Base-by-base conservation (phyloP, 2,329 filamentous ascomycete genomes). In the Graphilbum sp. region DNA sequence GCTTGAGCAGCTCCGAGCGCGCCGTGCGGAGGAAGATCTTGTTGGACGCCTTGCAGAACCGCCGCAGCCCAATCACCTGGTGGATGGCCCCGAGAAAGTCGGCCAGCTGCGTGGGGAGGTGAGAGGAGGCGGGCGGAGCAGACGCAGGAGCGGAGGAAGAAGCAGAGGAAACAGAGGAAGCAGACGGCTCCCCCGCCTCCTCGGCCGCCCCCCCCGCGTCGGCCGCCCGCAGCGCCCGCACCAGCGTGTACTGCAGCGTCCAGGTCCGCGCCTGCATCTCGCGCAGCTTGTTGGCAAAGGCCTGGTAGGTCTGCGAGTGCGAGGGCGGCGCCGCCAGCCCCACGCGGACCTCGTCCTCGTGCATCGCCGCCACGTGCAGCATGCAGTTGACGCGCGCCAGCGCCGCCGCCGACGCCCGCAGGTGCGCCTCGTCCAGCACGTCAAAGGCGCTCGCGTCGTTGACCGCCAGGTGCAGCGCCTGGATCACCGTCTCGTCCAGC, bases 1-100 rank as follows among this genome's bases (percentile, higher is more conserved):
- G 67, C 35, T 75, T 75, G 20, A 93, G 65, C 34, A 96, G 66
- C 52, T 98, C 90, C 6, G 82, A 69, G 40, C 87, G 88, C 62
- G 90, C 79, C 55, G 95, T 72, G 52, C 86, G 87, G 20, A 96
- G 66, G 57, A 98, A 90, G 16, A 84, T 73, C 52, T 90, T 88
- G 52, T 86, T 84, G 0, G 84, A 83, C 3, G 72, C 67, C 50
- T 84, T 88, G 66, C 87, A 96, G 54, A 80, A 82, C 44, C 80
- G 80, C 42, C 90, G 80, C 37, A 87, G 64, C 3, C 90, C 90
- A 27, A 95, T 62, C 5, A 82, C 79, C 51, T 85, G 76, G 52
- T 98, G 90, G 6, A 94, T 71, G 11, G 79, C 74, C 7, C 83
- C 76, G 30, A 98, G 62, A 49, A 81, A 86, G 42, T 85, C 77